A percentile compares a stretch with the other conserved stretches of the same genome.
phyloP scores from a whole-genome alignment of 192 early-diverging fungal genomes.

The Coemansia sp. region DNA sequence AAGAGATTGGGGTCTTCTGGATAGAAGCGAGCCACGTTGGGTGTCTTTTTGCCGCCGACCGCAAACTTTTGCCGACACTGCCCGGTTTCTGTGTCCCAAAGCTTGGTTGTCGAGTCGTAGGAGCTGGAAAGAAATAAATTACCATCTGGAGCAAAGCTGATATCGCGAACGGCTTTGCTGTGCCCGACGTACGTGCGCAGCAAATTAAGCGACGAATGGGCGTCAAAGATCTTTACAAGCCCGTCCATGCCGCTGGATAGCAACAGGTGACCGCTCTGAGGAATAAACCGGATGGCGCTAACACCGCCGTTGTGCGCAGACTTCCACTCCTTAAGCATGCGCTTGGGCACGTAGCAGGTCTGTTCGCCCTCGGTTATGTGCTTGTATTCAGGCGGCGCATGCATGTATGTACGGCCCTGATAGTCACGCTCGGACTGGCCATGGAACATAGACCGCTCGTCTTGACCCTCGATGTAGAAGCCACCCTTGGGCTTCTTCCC shows the following conservation, averaged over 20 bases:
- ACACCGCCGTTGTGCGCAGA: conserved; percentile 90
- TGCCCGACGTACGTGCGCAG: conserved; percentile 91
- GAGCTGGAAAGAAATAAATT: conserved; percentile 80
- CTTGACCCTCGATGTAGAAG: conserved; percentile 50
- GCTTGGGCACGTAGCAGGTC: conserved; percentile 86
- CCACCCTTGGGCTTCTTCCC: conserved; percentile 37
- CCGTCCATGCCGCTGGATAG: conserved; percentile 92
- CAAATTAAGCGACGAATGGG: conserved; percentile 84
- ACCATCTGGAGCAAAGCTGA: conserved; percentile 89
- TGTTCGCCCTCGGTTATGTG: conserved; percentile 61
- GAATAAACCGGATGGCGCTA: conserved; percentile 88
- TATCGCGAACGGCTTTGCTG: conserved; percentile 89
- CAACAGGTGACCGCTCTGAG: conserved; percentile 86
- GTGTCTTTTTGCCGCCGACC: conserved; percentile 67
- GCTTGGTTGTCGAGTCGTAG: conserved; percentile 90
- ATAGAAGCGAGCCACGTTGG: conserved; percentile 89
- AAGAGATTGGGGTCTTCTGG: conserved; percentile 90
- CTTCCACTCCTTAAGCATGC: conserved; percentile 84
- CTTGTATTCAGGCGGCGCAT: conserved; percentile 88
- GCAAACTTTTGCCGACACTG: conserved; percentile 77
- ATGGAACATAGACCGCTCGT: conserved; percentile 86
- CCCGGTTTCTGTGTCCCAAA: conserved; percentile 99
- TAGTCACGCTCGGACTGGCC: conserved; percentile 87
- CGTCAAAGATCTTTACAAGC: conserved; percentile 96
- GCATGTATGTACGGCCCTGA: conserved; percentile 95